phyloP scores from a whole-genome alignment of 2,329 filamentous ascomycete genomes.

The Incumbomyces lentus region DNA sequence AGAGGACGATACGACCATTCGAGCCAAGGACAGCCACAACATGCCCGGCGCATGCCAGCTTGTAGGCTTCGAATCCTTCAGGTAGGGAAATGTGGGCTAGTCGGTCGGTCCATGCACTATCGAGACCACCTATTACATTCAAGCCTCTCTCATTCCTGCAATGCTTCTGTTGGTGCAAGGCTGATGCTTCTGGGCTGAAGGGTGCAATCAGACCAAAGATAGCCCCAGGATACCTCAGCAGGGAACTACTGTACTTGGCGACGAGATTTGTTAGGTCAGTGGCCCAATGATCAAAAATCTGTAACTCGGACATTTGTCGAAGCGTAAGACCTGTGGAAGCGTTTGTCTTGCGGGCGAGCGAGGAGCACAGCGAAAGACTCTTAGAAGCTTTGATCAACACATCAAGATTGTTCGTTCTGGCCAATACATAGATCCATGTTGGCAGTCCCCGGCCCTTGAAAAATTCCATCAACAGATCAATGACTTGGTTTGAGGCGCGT shows the following conservation, averaged over 20 bases:
- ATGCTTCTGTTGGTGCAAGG: conserved; percentile 26
- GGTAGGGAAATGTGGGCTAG: conserved; percentile 14
- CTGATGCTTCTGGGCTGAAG: conserved; percentile 30
- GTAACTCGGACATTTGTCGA: conserved; percentile 21
- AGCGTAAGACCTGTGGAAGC: conserved; percentile 12
- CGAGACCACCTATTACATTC: conserved; percentile 15
- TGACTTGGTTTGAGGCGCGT: neutral
- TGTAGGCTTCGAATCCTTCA: conserved; percentile 8
- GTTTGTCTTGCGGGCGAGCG: conserved; percentile 13
- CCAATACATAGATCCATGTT: conserved; percentile 27
- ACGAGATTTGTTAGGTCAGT: conserved; percentile 28
- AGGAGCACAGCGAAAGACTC: conserved; percentile 13
- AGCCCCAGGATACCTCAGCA: conserved; percentile 22
- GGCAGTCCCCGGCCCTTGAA: conserved; percentile 19
- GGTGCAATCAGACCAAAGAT: conserved; percentile 32
- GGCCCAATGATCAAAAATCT: conserved; percentile 27
- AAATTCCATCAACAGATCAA: conserved; percentile 9
- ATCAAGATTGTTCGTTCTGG: conserved; percentile 19
- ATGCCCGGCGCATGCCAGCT: conserved; percentile 12
- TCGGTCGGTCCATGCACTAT: conserved; percentile 14
- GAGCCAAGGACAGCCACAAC: conserved; percentile 21
- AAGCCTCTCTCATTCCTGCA: conserved; percentile 7
- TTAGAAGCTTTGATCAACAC: conserved; percentile 23
- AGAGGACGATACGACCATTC: conserved; percentile 18
- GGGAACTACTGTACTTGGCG: conserved; percentile 26